Conservation (phyloP, 2,329 filamentous ascomycete species). For the Scopulariopsis brevicaulis region DNA sequence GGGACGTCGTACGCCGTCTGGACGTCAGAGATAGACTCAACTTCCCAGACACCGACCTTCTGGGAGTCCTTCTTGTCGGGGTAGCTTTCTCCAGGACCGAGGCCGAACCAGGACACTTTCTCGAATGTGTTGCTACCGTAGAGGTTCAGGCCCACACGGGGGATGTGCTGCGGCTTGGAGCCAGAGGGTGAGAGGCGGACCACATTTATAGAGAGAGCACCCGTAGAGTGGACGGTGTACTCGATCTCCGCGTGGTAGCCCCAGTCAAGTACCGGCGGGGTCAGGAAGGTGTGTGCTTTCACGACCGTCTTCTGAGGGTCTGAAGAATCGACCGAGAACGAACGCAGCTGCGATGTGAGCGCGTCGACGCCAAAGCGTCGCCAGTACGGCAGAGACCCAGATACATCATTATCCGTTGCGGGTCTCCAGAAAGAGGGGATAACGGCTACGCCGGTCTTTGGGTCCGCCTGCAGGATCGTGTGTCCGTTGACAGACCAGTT, state of each 20-base stretch:
- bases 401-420: constrained; percentile 51
- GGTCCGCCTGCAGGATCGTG: neutral
- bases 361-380: constrained; percentile 22
- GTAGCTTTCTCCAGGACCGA: constrained; percentile 56
- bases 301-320: constrained; percentile 27
- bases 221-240: constrained; percentile 40
- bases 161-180: constrained; percentile 40
- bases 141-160: constrained; percentile 49
- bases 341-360: constrained; percentile 46
- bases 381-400: neutral
- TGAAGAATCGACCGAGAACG: constrained; percentile 32
- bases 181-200: constrained; percentile 31
- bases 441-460: constrained; percentile 29
- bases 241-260: constrained; percentile 34
- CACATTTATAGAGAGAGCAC: constrained; percentile 37
- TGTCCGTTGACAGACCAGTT: constrained; percentile 12
- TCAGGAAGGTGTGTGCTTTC: constrained; percentile 13
- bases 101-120: constrained; percentile 49
- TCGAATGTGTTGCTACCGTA: constrained; percentile 23
- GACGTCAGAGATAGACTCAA: constrained; percentile 33
- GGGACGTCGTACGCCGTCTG: constrained; percentile 55
- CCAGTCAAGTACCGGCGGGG: constrained; percentile 53
- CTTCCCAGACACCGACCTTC: constrained; percentile 38
- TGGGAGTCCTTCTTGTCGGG: constrained; percentile 55
- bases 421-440: constrained; percentile 50